Evolutionary conservation across 805 yeast species (phyloP).

Genomic region (Lipomyces mesembrius): DNA sequence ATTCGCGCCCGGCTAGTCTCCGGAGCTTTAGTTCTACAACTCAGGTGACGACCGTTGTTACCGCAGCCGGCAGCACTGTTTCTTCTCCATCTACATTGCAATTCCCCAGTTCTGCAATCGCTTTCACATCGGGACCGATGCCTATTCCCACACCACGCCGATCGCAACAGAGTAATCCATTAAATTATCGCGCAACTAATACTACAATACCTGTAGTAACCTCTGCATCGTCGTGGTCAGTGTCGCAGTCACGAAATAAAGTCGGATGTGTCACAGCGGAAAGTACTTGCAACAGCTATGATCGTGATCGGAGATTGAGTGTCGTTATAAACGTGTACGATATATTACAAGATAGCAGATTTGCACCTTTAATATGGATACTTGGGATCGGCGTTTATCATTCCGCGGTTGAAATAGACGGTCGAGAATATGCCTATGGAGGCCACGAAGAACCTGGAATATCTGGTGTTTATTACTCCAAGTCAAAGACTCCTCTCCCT

Average conservation of each 20-base stretch:
- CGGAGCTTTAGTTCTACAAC: constrained; percentile 32
- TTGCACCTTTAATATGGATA: constrained; percentile 34
- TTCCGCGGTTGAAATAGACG: constrained; percentile 38
- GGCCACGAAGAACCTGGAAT: constrained; percentile 36
- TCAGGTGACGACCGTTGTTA: constrained; percentile 30
- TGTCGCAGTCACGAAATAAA: constrained; percentile 18
- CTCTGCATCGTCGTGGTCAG: constrained; percentile 11
- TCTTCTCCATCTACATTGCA: constrained; percentile 21
- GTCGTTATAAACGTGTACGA: constrained; percentile 37
- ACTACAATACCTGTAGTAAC: constrained; percentile 11
- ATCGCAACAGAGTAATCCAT: constrained; percentile 1
- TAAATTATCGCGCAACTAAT: constrained; percentile 18
- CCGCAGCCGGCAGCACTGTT: constrained; percentile 28
- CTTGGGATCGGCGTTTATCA: constrained; percentile 37
- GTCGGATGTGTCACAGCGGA: constrained; percentile 9
- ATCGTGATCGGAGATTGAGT: constrained; percentile 9
- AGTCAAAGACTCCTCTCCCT: constrained; percentile 30
- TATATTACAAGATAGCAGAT: constrained; percentile 32
- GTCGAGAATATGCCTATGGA: constrained; percentile 37
- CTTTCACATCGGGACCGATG: constrained; percentile 13
- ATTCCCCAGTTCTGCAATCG: constrained; percentile 10
- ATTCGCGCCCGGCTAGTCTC: constrained; percentile 32
- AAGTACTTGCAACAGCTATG: background rate
- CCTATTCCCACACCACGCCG: constrained; percentile 21
- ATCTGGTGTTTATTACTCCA: constrained; percentile 36